phyloP scores from a whole-genome alignment of 1,139 yeast species.

The Pichia sp. region DNA sequence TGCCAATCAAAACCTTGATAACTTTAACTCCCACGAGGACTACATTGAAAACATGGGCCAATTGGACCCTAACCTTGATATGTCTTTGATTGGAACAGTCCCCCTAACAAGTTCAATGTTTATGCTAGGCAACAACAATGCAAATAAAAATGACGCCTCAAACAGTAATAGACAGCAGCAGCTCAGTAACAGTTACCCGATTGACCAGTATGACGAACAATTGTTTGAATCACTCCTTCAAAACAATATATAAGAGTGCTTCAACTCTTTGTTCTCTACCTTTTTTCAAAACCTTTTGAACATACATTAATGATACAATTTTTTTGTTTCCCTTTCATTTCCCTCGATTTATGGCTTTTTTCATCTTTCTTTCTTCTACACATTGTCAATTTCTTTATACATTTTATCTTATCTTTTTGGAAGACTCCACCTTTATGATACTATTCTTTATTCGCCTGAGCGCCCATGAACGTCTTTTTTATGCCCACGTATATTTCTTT shows the following conservation, averaged over 20 bases:
- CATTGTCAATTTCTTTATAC: not conserved
- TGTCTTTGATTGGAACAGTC: conserved; percentile 11
- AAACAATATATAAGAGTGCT: not conserved
- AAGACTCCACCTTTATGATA: not conserved
- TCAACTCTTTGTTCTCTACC: not conserved
- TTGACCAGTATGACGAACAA: conserved; percentile 14
- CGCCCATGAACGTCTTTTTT: not conserved
- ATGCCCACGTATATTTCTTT: not conserved
- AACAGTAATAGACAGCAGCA: not conserved
- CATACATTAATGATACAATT: not conserved
- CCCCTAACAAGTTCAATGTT: conserved; percentile 12
- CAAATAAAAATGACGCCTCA: not conserved
- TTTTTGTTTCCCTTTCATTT: not conserved
- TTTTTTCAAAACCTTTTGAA: not conserved
- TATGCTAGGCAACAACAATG: not conserved
- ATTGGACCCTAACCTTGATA: conserved; percentile 5
- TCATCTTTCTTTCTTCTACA: not conserved
- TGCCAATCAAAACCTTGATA: not conserved
- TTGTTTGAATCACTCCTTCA: conserved; percentile 9
- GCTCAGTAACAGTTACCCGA: not conserved
- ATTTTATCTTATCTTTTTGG: not conserved
- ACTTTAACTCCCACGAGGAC: conserved; percentile 1
- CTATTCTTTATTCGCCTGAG: not conserved
- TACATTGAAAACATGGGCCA: conserved; percentile 4
- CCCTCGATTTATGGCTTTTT: not conserved